Evolutionary conservation across 148 eudicot genomes (phyloP).

Genomic region (Tetragonia tetragonoides): DNA sequence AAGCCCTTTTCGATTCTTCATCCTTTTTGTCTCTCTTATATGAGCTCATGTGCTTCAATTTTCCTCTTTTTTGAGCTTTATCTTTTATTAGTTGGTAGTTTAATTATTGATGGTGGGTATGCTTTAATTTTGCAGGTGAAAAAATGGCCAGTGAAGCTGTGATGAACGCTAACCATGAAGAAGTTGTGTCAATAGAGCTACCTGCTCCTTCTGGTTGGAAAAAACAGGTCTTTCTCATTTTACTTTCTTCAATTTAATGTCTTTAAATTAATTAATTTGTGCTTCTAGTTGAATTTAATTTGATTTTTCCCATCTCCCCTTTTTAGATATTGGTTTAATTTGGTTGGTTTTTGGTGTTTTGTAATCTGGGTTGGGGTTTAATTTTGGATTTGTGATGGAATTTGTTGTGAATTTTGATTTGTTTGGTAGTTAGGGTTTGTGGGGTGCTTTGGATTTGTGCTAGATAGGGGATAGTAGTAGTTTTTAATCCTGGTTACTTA

Average conservation of each 20-base stretch:
- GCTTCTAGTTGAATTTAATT: conserved; percentile 14
- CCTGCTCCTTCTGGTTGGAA: conserved; percentile 85
- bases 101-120: conserved; percentile 8
- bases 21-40: neutral
- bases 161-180: conserved; percentile 34
- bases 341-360: conserved; percentile 1
- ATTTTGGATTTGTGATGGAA: conserved; percentile 12
- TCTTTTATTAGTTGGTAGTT: conserved; percentile 8
- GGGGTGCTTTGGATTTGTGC: neutral
- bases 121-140: conserved; percentile 33
- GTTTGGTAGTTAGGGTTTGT: conserved; percentile 27
- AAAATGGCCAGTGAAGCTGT: conserved; percentile 47
- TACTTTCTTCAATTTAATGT: neutral
- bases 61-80: neutral
- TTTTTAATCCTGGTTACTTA: neutral
- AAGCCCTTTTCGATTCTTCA: neutral
- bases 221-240: conserved; percentile 47
- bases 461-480: neutral
- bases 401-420: conserved; percentile 2
- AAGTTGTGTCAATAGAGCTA: conserved; percentile 59
- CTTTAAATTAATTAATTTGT: neutral
- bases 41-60: neutral
- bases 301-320: conserved; percentile 1
- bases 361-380: conserved; percentile 18
- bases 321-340: neutral